Conservation (phyloP, 2,329 filamentous ascomycete species). For the Fusarium metavorans region DNA sequence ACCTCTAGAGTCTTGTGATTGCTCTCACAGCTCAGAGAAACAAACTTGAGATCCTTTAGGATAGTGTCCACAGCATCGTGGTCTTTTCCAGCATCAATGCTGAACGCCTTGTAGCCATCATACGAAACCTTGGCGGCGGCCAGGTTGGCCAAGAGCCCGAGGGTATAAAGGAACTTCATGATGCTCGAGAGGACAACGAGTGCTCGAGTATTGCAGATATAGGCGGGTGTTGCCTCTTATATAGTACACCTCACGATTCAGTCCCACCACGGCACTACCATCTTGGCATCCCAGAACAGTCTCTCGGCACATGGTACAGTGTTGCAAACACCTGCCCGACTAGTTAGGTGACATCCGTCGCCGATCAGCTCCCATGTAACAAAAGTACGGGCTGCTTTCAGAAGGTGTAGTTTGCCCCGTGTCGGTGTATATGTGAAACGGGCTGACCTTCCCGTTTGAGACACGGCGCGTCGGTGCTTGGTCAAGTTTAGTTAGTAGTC, state of each 20-base stretch:
- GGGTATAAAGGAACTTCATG: conserved; percentile 18
- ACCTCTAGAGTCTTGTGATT: conserved; percentile 40
- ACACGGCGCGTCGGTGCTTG: not conserved
- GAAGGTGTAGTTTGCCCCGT: not conserved
- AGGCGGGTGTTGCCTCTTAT: not conserved
- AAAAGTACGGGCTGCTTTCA: not conserved
- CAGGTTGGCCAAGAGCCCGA: conserved; percentile 25
- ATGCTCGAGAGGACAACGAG: not conserved
- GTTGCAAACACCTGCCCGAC: conserved; percentile 9
- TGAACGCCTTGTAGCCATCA: conserved; percentile 44
- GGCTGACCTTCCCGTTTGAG: not conserved
- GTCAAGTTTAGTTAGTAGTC: not conserved
- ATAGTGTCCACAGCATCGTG: conserved; percentile 24
- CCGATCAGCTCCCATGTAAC: not conserved
- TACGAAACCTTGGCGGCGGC: conserved; percentile 37
- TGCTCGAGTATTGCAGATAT: not conserved
- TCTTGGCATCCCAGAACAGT: not conserved
- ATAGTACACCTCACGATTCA: not conserved
- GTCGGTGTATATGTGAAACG: conserved; percentile 1
- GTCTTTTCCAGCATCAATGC: conserved; percentile 34
- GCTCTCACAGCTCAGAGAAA: conserved; percentile 43
- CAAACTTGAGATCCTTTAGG: conserved; percentile 33
- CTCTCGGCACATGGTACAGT: not conserved
- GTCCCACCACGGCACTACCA: not conserved
- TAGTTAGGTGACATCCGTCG: conserved; percentile 9